These are phyloP conservation scores for Penstemon eatonii DNA, from an alignment of 257 asterid species.

Conservation along the genomic window DNA sequence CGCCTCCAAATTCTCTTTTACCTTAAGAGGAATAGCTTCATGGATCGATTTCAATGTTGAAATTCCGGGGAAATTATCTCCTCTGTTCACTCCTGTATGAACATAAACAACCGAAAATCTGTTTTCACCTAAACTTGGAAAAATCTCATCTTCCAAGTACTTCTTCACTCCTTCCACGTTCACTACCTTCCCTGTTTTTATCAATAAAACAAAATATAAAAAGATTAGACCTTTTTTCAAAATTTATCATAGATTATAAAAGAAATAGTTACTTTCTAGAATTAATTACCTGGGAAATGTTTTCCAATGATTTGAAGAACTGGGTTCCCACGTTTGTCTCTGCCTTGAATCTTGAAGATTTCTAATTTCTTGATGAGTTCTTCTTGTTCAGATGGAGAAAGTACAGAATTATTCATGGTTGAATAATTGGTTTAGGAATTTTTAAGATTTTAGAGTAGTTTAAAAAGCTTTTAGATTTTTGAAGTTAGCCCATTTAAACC, in stretches of 20 bases:
- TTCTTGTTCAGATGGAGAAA: slow-evolving; percentile 46
- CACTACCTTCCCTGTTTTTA: slow-evolving; percentile 48
- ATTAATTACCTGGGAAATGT: slow-evolving; percentile 63
- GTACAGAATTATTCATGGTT: slow-evolving; percentile 32
- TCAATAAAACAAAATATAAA: background rate
- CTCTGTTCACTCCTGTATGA: slow-evolving; percentile 54
- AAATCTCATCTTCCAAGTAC: slow-evolving; percentile 60
- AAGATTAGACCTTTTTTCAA: background rate
- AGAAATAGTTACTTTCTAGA: background rate
- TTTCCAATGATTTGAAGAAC: slow-evolving; percentile 68
- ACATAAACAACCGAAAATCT: slow-evolving; percentile 69
- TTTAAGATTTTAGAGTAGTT: background rate
- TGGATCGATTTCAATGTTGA: slow-evolving; percentile 48
- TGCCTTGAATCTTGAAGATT: slow-evolving; percentile 75
- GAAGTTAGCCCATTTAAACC: background rate
- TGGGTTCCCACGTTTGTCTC: slow-evolving; percentile 57
- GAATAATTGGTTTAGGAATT: background rate
- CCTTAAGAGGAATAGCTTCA: slow-evolving; percentile 51
- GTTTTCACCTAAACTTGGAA: slow-evolving; percentile 40
- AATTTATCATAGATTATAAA: too few species aligned
- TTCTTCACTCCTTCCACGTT: slow-evolving; percentile 50
- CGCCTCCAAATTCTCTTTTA: slow-evolving; percentile 48
- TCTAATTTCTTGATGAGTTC: slow-evolving; percentile 53
- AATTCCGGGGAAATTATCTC: slow-evolving; percentile 71
- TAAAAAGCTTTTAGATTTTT: background rate